Evolutionary conservation across 164 flowering plant genomes (phyloP).

Genomic region (Kingdonia uniflora): DNA sequence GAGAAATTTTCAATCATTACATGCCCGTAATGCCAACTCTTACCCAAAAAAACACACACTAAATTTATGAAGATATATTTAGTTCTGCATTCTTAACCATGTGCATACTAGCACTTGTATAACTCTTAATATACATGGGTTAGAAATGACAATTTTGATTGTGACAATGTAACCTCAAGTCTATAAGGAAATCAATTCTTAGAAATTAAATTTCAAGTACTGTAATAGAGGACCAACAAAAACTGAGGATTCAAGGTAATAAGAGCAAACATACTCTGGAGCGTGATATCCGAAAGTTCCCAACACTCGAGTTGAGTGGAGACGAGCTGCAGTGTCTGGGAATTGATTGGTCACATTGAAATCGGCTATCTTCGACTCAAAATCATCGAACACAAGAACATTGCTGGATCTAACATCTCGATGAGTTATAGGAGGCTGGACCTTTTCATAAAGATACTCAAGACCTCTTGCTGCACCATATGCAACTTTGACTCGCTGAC

Average conservation of each 20-base stretch:
- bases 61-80: too few relatives aligned
- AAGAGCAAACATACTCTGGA: constrained; percentile 58
- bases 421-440: constrained; percentile 79
- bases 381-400: constrained; percentile 87
- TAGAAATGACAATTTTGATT: too few relatives aligned
- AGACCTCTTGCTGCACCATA: constrained; percentile 87
- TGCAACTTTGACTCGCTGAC: constrained; percentile 85
- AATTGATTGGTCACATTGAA: constrained; percentile 91
- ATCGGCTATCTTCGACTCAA: constrained; percentile 89
- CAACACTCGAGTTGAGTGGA: constrained; percentile 92
- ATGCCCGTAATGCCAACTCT: not conserved
- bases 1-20: not conserved
- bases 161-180: not conserved
- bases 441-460: constrained; percentile 87
- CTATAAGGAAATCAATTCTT: not conserved
- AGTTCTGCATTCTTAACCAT: too few relatives aligned
- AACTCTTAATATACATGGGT: too few relatives aligned
- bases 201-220: not conserved
- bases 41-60: too few relatives aligned
- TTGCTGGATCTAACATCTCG: constrained; percentile 95
- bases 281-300: constrained; percentile 98
- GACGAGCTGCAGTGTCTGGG: constrained; percentile 98
- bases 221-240: not conserved
- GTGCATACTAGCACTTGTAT: too few relatives aligned
- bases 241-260: not conserved